Conservation (phyloP, 495 filamentous ascomycete genomes). For the Schizothecium vesticola region DNA sequence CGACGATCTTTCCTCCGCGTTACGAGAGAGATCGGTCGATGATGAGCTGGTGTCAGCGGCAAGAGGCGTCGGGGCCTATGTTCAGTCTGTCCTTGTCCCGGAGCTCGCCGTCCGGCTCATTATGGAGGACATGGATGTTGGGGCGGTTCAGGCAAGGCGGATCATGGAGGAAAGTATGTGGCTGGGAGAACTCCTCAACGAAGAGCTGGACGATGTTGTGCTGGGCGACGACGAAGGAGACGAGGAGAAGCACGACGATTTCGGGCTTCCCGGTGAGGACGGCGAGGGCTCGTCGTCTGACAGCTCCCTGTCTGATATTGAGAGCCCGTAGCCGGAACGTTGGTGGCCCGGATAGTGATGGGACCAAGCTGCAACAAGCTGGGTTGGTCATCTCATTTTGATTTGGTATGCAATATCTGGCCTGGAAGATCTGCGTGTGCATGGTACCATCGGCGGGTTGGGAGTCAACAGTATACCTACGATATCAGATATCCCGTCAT, state of each 20-base stretch:
- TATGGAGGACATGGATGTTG: slow-evolving; percentile 76
- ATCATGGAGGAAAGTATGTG: slow-evolving; percentile 69
- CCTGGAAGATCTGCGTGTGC: not conserved
- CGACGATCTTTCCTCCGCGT: slow-evolving; percentile 49
- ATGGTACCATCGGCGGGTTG: not conserved
- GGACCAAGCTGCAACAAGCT: not conserved
- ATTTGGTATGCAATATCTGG: not conserved
- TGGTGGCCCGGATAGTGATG: not conserved
- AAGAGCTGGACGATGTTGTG: slow-evolving; percentile 58
- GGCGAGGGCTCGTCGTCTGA: slow-evolving; percentile 32
- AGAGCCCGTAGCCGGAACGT: not conserved
- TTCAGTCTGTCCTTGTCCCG: slow-evolving; percentile 81
- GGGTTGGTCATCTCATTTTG: not conserved
- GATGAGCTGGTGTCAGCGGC: slow-evolving; percentile 62
- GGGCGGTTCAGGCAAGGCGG: slow-evolving; percentile 56
- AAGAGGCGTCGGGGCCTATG: slow-evolving; percentile 66
- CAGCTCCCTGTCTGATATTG: not conserved
- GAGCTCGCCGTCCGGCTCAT: slow-evolving; percentile 74
- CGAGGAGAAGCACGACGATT: slow-evolving; percentile 55
- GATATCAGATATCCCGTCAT: not conserved
- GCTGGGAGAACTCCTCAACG: slow-evolving; percentile 73
- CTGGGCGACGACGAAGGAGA: slow-evolving; percentile 41
- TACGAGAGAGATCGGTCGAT: slow-evolving; percentile 57
- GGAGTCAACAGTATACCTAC: not conserved
- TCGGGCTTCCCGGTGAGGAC: slow-evolving; percentile 41